These are phyloP conservation scores for Pisolithus tinctorius DNA, from an alignment of 768 basidiomycete genomes.

Conservation along the genomic window DNA sequence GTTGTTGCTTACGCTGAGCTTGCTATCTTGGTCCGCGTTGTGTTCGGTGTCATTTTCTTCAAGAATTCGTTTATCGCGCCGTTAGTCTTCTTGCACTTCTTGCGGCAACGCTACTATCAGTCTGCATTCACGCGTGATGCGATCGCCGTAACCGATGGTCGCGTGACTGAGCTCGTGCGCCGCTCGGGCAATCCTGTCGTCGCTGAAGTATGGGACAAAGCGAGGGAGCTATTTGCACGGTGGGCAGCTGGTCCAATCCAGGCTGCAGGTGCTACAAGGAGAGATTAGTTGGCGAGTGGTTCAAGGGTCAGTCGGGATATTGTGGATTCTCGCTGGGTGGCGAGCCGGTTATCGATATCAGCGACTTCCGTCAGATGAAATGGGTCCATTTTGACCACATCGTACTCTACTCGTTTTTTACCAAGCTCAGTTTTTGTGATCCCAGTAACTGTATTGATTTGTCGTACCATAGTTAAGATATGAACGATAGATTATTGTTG, in stretches of 20 bases:
- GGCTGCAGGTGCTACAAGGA: slow-evolving; percentile 29
- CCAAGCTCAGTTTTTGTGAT: not conserved
- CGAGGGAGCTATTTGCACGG: slow-evolving; percentile 41
- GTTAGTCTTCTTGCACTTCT: slow-evolving; percentile 85
- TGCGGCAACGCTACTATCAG: slow-evolving; percentile 91
- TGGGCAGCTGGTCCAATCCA: slow-evolving; percentile 55
- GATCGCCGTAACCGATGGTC: slow-evolving; percentile 32
- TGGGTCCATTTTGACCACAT: not conserved
- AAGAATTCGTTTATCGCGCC: slow-evolving; percentile 87
- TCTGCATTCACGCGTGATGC: slow-evolving; percentile 89
- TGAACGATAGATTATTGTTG: slow-evolving; percentile 9
- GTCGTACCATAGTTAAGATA: slow-evolving; percentile 5
- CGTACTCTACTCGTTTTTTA: not conserved
- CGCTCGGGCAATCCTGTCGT: slow-evolving; percentile 49
- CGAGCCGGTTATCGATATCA: not conserved
- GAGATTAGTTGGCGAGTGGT: slow-evolving; percentile 21
- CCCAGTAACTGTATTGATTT: slow-evolving; percentile 4
- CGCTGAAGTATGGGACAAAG: slow-evolving; percentile 51
- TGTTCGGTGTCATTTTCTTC: slow-evolving; percentile 72
- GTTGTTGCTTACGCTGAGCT: slow-evolving; percentile 89
- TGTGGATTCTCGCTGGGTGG: slow-evolving; percentile 1
- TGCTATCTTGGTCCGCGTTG: slow-evolving; percentile 71
- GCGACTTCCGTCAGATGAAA: not conserved
- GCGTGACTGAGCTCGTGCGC: slow-evolving; percentile 40
- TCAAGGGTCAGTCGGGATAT: not conserved